phyloP scores from a whole-genome alignment of 305 asterid species.

The Nicotiana rustica region DNA sequence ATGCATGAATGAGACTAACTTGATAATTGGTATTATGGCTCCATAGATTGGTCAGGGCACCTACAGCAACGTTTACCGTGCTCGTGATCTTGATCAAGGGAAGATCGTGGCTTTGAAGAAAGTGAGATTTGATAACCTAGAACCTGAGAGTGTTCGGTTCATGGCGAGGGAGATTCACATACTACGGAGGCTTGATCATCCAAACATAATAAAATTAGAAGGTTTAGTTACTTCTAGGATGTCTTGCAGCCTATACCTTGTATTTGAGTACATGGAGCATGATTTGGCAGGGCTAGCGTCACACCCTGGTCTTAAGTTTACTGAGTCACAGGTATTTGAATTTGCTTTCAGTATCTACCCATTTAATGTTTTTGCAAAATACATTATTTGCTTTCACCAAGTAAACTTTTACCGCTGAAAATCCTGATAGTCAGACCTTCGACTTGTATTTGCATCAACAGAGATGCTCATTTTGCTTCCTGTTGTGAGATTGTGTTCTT shows the following conservation, averaged over 20 bases:
- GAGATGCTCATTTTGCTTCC: neutral
- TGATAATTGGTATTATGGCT: constrained; percentile 32
- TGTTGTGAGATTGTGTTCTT: neutral
- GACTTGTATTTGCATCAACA: neutral
- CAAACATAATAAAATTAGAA: constrained; percentile 85
- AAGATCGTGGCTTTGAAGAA: constrained; percentile 92
- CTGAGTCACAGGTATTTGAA: constrained; percentile 78
- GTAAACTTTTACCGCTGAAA: neutral
- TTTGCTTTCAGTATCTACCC: neutral
- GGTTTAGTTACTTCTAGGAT: constrained; percentile 93
- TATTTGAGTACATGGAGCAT: constrained; percentile 97
- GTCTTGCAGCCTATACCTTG: constrained; percentile 94
- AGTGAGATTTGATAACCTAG: constrained; percentile 91
- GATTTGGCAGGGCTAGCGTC: constrained; percentile 94
- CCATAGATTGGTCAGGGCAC: constrained; percentile 96
- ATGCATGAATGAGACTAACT: constrained; percentile 36
- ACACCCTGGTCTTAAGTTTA: constrained; percentile 83
- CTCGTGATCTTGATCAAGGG: constrained; percentile 85
- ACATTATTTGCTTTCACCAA: neutral
- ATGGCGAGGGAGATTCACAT: constrained; percentile 96
- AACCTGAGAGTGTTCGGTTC: constrained; percentile 92
- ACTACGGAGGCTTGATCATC: constrained; percentile 89
- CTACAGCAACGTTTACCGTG: constrained; percentile 89
- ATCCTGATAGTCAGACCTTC: constrained; percentile 24
- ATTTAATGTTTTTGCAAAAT: neutral